Conservation (phyloP, 1,284 basidiomycete species). For the Trametes pubescens region DNA sequence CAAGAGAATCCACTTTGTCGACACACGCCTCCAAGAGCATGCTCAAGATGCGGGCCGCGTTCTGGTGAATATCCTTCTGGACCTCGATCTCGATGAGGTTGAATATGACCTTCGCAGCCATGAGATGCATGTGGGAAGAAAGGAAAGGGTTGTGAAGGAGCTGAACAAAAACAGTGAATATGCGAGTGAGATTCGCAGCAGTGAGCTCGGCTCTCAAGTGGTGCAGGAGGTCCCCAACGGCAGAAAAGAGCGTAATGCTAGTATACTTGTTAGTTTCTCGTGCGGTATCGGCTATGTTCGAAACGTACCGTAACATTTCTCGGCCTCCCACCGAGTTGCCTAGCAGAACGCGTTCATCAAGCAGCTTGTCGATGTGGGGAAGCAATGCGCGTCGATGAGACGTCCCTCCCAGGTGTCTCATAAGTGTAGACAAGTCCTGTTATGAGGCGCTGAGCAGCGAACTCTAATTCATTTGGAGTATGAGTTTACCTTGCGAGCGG, state of each 20-base stretch:
- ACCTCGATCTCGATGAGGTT: constrained; percentile 89
- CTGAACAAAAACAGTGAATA: constrained; percentile 88
- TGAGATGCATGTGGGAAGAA: constrained; percentile 84
- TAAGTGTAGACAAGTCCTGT: constrained; percentile 93
- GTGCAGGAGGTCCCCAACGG: constrained; percentile 94
- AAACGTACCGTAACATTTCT: constrained; percentile 79
- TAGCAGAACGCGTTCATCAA: constrained; percentile 92
- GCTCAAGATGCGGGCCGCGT: constrained; percentile 72
- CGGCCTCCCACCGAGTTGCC: constrained; percentile 84
- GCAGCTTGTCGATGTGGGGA: constrained; percentile 88
- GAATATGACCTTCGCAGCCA: constrained; percentile 95
- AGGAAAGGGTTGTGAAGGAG: constrained; percentile 92
- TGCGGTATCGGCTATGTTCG: neutral
- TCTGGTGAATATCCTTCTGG: constrained; percentile 74
- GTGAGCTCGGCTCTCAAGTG: constrained; percentile 89
- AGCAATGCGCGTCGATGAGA: constrained; percentile 86
- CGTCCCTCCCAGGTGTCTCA: constrained; percentile 89
- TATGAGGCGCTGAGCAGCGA: neutral
- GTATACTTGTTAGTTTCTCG: neutral
- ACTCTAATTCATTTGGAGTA: neutral
- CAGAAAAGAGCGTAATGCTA: constrained; percentile 86
- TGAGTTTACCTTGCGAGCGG: constrained; percentile 72
- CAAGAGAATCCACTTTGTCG: constrained; percentile 88
- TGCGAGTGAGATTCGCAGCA: constrained; percentile 79
- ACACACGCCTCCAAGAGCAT: constrained; percentile 88